These are phyloP conservation scores for Aristolochia fimbriata DNA, from an alignment of 164 flowering plant genomes.

Conservation along the genomic window DNA sequence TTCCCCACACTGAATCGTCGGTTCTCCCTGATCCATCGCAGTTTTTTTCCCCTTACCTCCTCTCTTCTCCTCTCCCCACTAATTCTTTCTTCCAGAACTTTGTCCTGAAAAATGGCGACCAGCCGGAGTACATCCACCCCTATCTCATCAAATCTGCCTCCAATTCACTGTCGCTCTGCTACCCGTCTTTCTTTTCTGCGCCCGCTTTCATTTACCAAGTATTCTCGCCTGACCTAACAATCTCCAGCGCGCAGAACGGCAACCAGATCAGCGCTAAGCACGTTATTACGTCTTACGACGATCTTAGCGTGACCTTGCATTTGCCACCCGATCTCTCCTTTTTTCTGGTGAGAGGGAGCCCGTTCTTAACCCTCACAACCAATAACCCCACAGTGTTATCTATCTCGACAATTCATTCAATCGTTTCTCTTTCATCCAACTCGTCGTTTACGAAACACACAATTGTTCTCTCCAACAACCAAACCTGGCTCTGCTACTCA, in stretches of 20 bases:
- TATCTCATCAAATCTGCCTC: conserved; percentile 64
- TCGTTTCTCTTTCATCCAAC: conserved; percentile 36
- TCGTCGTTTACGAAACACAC: conserved; percentile 38
- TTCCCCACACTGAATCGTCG: conserved; percentile 49
- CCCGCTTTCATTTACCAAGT: conserved; percentile 50
- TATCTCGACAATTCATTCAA: conserved; percentile 57
- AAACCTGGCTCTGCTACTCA: conserved; percentile 76
- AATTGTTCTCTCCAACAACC: conserved; percentile 54
- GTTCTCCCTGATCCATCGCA: conserved; percentile 82
- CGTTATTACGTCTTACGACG: conserved; percentile 46
- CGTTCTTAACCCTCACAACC: conserved; percentile 47
- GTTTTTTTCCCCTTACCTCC: conserved; percentile 65
- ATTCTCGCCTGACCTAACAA: conserved; percentile 55
- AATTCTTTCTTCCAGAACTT: conserved; percentile 93
- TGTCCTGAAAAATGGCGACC: conserved; percentile 75
- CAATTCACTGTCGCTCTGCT: conserved; percentile 57
- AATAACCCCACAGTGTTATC: conserved; percentile 25
- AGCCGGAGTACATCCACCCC: conserved; percentile 88
- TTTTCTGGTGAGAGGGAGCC: conserved; percentile 87
- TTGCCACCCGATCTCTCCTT: conserved; percentile 48
- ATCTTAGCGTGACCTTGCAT: conserved; percentile 71
- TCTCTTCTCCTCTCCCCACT: conserved; percentile 81
- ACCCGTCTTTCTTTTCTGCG: conserved; percentile 52
- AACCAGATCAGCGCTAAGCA: conserved; percentile 12
- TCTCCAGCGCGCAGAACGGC: conserved; percentile 24